Base-by-base conservation (phyloP, 1,284 basidiomycete species). In the Ceratobasidium sp. region DNA sequence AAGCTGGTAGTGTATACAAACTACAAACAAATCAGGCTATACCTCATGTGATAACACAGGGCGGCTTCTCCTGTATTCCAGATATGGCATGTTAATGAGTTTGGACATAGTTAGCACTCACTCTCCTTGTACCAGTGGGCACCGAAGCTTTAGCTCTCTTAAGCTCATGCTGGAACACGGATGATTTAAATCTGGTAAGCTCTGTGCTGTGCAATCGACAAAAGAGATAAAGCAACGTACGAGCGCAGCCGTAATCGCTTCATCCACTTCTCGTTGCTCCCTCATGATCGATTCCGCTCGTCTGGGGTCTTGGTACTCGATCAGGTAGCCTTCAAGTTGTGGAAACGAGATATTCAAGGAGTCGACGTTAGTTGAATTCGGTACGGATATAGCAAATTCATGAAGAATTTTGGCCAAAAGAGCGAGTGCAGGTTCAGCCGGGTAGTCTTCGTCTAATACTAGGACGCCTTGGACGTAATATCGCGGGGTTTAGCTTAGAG, bases 221-320 rank as follows among this genome's bases (percentile, higher is more conserved):
- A n/a, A n/a, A n/a, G n/a, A n/a, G n/a, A n/a, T 99, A 97, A 64
- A 99, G 90, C 98, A 98, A 46, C 98, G 91, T 85, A 97, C 93
- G 50, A 99, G 89, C 2, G 99, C 97, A 1, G 94, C 95, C 84
- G 99, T 98, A 83, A 99, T 99, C 20, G 98, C 99, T 88, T 99
- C 98, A 84, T 99, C 98, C 65, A 99, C 86, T 84, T 99, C 98
- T 84, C 96, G 94, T 85, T 99, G 98, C 20, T 99, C 97, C 82
- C 93, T 92, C 97, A 99, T 97, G 83, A 99, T 99, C 20, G 95
- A 94, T 87, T 99, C 98, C 3, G 98, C 98, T 87, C 99, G 97
- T 80, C 93, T 91, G 5, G 98, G 98, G 85, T 99, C 98, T 87
- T 99, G 98, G 86, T 98, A 99, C 86, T 97, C 96, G 84, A 91